Evolutionary conservation across 768 basidiomycete species (phyloP).

Genomic region (Baorangia bicolor): DNA sequence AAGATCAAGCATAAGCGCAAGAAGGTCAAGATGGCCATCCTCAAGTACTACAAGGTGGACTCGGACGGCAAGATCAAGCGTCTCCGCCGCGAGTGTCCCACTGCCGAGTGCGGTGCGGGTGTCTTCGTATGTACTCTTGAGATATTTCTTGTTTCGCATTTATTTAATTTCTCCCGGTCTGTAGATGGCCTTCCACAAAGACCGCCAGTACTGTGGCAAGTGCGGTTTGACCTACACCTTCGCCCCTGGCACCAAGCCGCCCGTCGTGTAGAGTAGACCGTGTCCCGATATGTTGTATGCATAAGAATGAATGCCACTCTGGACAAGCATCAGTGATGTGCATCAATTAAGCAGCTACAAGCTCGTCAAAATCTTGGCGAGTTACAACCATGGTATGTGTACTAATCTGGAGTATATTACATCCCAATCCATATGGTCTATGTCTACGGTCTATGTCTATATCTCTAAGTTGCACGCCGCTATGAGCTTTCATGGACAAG

Average conservation of each 20-base stretch:
- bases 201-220: slow-evolving; percentile 98
- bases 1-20: slow-evolving; percentile 99
- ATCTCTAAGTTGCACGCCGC: neutral
- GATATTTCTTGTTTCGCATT: neutral
- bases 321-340: neutral
- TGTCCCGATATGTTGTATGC: slow-evolving; percentile 10
- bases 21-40: slow-evolving; percentile 99
- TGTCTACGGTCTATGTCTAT: slow-evolving; percentile 1
- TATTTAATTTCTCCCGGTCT: slow-evolving; percentile 15
- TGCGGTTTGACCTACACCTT: slow-evolving; percentile 88
- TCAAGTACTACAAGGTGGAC: slow-evolving; percentile 99
- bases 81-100: slow-evolving; percentile 93
- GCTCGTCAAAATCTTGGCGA: neutral
- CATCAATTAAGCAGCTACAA: neutral
- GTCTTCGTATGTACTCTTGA: slow-evolving; percentile 62
- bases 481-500: neutral
- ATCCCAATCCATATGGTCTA: neutral
- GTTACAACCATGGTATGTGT: neutral
- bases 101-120: slow-evolving; percentile 80
- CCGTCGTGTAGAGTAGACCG: slow-evolving; percentile 49
- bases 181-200: slow-evolving; percentile 98
- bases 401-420: neutral
- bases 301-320: slow-evolving; percentile 10
- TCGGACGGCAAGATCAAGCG: slow-evolving; percentile 99
- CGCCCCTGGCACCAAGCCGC: slow-evolving; percentile 77